A percentile compares a stretch with the other conserved stretches of the same genome.
These are phyloP conservation scores for Camelina neglecta DNA, from an alignment of 345 rosid genomes.

Conservation along the genomic window DNA sequence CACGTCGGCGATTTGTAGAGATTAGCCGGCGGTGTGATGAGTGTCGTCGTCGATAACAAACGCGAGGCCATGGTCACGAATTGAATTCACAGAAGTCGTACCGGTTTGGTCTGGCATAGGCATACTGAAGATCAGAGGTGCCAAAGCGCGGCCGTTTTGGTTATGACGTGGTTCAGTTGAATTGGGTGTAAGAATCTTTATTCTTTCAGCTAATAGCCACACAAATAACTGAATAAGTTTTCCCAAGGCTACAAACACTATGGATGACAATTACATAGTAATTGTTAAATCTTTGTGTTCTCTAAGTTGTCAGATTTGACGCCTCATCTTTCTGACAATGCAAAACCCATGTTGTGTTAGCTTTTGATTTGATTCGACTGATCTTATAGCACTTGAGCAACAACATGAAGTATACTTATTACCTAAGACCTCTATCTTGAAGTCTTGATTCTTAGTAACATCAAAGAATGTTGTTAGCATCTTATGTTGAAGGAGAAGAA, in stretches of 20 bases:
- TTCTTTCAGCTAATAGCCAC: neutral
- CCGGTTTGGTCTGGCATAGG: neutral
- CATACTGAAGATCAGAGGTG: neutral
- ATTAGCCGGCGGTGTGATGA: conserved; percentile 24
- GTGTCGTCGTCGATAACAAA: conserved; percentile 46
- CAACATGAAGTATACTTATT: neutral
- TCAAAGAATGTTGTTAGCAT: neutral
- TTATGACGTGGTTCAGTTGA: conserved; percentile 15
- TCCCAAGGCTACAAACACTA: neutral
- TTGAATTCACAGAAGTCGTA: neutral
- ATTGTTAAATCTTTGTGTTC: neutral
- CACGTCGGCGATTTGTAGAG: conserved; percentile 11
- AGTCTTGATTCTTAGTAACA: neutral
- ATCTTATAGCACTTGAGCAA: neutral
- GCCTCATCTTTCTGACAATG: neutral
- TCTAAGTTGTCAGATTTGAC: neutral
- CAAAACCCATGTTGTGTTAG: neutral
- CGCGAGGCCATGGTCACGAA: conserved; percentile 49
- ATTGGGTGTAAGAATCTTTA: neutral
- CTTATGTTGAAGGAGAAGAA: neutral
- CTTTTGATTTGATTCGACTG: neutral
- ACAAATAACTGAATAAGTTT: neutral
- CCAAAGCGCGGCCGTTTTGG: neutral
- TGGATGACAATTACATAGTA: neutral
- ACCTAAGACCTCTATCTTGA: neutral